Base-by-base conservation (phyloP, 2,329 filamentous ascomycete species). In the Pseudogymnoascus sp. region DNA sequence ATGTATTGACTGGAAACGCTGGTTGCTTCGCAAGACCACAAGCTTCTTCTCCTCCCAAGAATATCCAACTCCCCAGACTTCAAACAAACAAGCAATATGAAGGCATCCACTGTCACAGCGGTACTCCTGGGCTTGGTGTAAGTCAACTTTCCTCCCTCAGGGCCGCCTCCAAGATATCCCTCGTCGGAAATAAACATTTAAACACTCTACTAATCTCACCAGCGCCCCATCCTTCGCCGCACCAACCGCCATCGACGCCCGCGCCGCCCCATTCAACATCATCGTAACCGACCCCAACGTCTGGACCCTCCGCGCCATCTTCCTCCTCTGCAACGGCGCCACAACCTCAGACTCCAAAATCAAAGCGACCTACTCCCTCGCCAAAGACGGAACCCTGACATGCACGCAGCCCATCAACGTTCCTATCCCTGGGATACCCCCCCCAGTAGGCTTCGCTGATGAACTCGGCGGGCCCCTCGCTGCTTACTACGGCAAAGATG, bases 361-460 rank as follows among this genome's bases (percentile, higher is more conserved):
- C 23, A 52, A 52, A n/a, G 45, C 45, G 8, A 52, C 45, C 23
- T 52, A 52, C n/a, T n/a, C 26, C 1, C 45, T 52, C n/a, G n/a
- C 45, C 23, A 52, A 26, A n/a, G 45, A 52, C 23, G 45, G 45
- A 30, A 52, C 45, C n/a, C 8, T 52, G 45, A 52, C 26, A 5
- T 52, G 45, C 45, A 52, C 45, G 4, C 45, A 52, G 45, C 45
- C 45, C 23, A 52, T 52, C 45, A 52, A 52, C 45, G 18, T n/a
- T n/a, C n/a, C 45, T 9, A 26, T 23, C n/a, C 45, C 45, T 18
- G 2, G 6, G 7, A 26, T 52, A 2, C 45, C 45, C 6, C 45
- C 45, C 23, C 45, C 45, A 9, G 45, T 52, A 9, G 45, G 45
- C 8, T 52, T 52, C 7, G 45, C 45, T 30, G 7, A 52, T 5